Percentiles rank a stretch among this genome's conserved stretches.
phyloP scores from a whole-genome alignment of 768 basidiomycete genomes.

The Russula lepida region DNA sequence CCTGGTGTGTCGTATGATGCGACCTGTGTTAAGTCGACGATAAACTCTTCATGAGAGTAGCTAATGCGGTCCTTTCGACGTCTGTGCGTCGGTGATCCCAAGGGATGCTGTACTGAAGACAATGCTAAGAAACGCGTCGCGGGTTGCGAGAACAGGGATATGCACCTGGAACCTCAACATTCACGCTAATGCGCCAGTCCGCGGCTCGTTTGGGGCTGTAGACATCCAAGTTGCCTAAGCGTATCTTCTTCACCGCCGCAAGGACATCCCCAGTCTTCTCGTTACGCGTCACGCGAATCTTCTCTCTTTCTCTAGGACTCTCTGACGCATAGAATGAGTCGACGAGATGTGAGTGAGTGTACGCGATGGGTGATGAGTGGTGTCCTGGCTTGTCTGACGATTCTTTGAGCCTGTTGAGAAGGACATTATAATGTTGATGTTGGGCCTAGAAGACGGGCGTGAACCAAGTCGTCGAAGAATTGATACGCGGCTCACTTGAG shows the following conservation, averaged over 20 bases:
- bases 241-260: conserved; percentile 68
- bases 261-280: conserved; percentile 60
- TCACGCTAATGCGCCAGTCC: conserved; percentile 93
- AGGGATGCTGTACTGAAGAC: conserved; percentile 51
- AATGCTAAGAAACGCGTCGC: neutral
- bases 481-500: conserved; percentile 45
- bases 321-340: conserved; percentile 67
- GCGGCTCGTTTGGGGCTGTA: conserved; percentile 71
- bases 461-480: neutral
- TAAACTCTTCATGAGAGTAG: conserved; percentile 89
- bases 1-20: conserved; percentile 43
- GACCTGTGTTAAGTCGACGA: conserved; percentile 92
- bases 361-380: conserved; percentile 52
- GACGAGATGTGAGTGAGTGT: conserved; percentile 67
- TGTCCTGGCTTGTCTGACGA: conserved; percentile 45
- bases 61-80: conserved; percentile 86
- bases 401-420: conserved; percentile 76
- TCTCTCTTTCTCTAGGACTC: conserved; percentile 35
- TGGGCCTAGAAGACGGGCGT: conserved; percentile 49
- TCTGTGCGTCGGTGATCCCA: conserved; percentile 50
- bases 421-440: conserved; percentile 76
- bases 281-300: conserved; percentile 79
- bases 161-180: conserved; percentile 80
- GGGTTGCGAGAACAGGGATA: conserved; percentile 10
- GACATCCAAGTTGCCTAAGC: conserved; percentile 84